phyloP scores from a whole-genome alignment of 2,329 filamentous ascomycete species.

The Fusarium setosum region DNA sequence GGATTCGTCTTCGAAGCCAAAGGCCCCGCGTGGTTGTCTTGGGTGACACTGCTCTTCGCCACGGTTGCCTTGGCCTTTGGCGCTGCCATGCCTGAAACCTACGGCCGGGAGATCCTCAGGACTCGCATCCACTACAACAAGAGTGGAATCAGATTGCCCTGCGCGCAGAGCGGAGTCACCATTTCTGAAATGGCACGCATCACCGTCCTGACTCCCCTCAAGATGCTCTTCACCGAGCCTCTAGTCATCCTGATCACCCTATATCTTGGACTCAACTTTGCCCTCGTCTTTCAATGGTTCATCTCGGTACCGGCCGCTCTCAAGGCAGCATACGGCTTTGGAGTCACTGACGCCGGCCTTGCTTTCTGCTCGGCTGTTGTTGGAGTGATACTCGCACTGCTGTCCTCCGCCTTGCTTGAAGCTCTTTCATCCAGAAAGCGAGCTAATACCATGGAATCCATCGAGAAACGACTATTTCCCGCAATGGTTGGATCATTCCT shows the following conservation, averaged over 20 bases:
- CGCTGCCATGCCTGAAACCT: constrained; percentile 13
- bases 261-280: constrained; percentile 15
- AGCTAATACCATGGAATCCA: neutral
- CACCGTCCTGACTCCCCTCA: constrained; percentile 9
- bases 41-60: constrained; percentile 11
- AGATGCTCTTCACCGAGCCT: constrained; percentile 13
- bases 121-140: constrained; percentile 12
- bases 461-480: constrained; percentile 10
- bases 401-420: constrained; percentile 4
- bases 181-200: constrained; percentile 6
- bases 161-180: constrained; percentile 8
- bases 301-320: constrained; percentile 10
- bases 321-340: constrained; percentile 4
- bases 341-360: neutral
- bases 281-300: constrained; percentile 8
- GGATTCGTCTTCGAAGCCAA: constrained; percentile 8
- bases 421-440: neutral
- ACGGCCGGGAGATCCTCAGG: constrained; percentile 13
- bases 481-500: constrained; percentile 15
- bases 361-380: constrained; percentile 4
- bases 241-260: constrained; percentile 5
- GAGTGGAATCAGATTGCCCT: constrained; percentile 6
- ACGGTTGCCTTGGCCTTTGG: constrained; percentile 10
- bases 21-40: constrained; percentile 14
- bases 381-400: neutral